phyloP scores from a whole-genome alignment of 2,329 filamentous ascomycete species.

The Dactylellina sp. region DNA sequence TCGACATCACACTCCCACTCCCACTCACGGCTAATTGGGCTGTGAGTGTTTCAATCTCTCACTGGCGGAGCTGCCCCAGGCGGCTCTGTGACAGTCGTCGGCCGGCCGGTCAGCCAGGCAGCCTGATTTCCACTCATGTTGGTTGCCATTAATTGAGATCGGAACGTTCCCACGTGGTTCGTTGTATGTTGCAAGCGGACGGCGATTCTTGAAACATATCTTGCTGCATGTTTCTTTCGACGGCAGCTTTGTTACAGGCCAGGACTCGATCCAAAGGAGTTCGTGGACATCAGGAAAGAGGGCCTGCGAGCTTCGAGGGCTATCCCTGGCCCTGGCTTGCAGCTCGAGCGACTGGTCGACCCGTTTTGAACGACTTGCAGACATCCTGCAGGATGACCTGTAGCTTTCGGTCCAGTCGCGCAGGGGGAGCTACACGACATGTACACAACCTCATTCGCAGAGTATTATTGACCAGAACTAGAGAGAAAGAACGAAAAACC shows the following conservation, averaged over 20 bases:
- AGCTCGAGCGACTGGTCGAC: constrained; percentile 23
- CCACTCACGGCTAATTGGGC: constrained; percentile 19
- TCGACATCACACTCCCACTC: constrained; percentile 18
- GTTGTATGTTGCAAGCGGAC: constrained; percentile 35
- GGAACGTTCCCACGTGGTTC: constrained; percentile 53
- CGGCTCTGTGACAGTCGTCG: constrained; percentile 29
- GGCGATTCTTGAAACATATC: constrained; percentile 55
- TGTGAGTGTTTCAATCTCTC: constrained; percentile 32
- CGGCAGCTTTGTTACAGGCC: constrained; percentile 5
- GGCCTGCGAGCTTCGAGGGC: constrained; percentile 21
- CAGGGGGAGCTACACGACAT: constrained; percentile 26
- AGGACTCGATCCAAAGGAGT: neutral
- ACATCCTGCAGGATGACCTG: constrained; percentile 55
- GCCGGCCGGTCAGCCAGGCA: constrained; percentile 2
- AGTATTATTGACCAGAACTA: neutral
- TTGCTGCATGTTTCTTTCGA: constrained; percentile 35
- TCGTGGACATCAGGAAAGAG: constrained; percentile 21
- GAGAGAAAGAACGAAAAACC: constrained; percentile 15
- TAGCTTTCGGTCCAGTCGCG: constrained; percentile 30
- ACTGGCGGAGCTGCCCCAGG: constrained; percentile 35
- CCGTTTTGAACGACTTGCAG: constrained; percentile 30
- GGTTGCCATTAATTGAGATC: constrained; percentile 38
- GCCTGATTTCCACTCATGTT: constrained; percentile 23
- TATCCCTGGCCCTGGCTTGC: constrained; percentile 35
- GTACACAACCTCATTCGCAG: constrained; percentile 7